Evolutionary conservation across 2,329 filamentous ascomycete species (phyloP), one percentile per base, ranked within the genome.

Genomic region (Fusarium sp.): DNA sequence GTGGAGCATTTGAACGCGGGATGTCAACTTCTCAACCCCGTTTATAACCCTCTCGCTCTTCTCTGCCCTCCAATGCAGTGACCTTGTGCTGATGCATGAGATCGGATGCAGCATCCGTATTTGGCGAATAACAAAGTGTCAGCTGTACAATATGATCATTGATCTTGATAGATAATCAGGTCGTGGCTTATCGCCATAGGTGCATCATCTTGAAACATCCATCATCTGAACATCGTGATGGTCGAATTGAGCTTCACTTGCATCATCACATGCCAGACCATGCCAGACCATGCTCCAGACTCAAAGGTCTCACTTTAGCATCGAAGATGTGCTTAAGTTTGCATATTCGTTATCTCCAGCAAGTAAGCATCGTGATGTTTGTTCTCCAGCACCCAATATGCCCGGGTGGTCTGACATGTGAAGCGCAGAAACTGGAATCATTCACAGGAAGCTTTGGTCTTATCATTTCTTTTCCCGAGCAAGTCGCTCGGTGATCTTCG

Each of bases 1-100:
- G 73, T 70, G 73, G 73, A 70, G 73, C 63, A 67, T n/a, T 43
- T 66, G 68, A 51, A 68, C 70, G 70, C 58, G 60, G 71, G 63
- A 73, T 73, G 70, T 53, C 50, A 46, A 57, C 24, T 34, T 56
- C 53, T 61, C 64, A 62, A 52, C 59, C 68, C 63, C 68, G 55
- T 71, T 66, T 59, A 71, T 64, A 54, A 54, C 46, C 58, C 58
- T 61, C 42, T 60, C 32, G 55, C 53, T 47, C 62, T 53, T 62
- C 58, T 62, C 69, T 58, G 32, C 59, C 66, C 51, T 65, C 60
- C 40, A 49, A 42, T 68, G 44, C 30, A 63, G 66, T 65, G 67
- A 42, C 66, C 46, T 61, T 58, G 51, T 46, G 42, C 32, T 49
- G 46, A 47, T 69, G 64, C 63, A 64, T 66, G 54, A 50, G 61